phyloP scores from a whole-genome alignment of 306 rosid genomes.

The Sphenostylis stenocarpa region DNA sequence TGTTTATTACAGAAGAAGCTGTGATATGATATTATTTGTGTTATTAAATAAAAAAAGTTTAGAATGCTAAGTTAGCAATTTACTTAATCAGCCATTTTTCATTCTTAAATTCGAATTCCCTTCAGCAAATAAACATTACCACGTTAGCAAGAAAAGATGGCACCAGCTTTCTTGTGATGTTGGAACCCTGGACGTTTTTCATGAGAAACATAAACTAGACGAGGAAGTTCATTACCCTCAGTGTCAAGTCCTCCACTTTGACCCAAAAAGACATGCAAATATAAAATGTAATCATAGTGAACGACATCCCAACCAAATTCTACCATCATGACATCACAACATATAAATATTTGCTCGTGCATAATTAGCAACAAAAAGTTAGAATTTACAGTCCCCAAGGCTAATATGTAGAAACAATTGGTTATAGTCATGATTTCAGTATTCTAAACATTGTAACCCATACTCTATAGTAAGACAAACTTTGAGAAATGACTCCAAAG shows the following conservation, averaged over 20 bases:
- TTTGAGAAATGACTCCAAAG: background rate
- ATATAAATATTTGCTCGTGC: too few relatives aligned
- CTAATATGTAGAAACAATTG: too few relatives aligned
- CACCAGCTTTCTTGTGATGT: conserved; percentile 99
- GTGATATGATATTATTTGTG: too few relatives aligned
- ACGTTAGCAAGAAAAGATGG: too few relatives aligned
- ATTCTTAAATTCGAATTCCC: too few relatives aligned
- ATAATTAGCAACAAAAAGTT: conserved; percentile 3
- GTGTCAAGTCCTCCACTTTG: conserved; percentile 95
- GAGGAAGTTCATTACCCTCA: conserved; percentile 96
- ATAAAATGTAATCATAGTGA: conserved; percentile 19
- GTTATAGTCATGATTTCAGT: too few relatives aligned
- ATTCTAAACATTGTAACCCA: background rate
- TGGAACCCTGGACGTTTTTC: conserved; percentile 99
- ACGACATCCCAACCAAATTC: background rate
- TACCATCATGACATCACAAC: too few relatives aligned
- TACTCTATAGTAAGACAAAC: conserved; percentile 19
- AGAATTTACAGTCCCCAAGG: conserved; percentile 1
- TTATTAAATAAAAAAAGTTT: too few relatives aligned
- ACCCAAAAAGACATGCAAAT: conserved; percentile 89
- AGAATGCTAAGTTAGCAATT: too few relatives aligned
- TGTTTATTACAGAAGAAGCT: too few relatives aligned
- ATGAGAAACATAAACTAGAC: conserved; percentile 95
- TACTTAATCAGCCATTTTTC: too few relatives aligned
- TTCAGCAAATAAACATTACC: too few relatives aligned